Evolutionary conservation across 169 alveolate genomes (phyloP).

Genomic region (Babesia microti): DNA sequence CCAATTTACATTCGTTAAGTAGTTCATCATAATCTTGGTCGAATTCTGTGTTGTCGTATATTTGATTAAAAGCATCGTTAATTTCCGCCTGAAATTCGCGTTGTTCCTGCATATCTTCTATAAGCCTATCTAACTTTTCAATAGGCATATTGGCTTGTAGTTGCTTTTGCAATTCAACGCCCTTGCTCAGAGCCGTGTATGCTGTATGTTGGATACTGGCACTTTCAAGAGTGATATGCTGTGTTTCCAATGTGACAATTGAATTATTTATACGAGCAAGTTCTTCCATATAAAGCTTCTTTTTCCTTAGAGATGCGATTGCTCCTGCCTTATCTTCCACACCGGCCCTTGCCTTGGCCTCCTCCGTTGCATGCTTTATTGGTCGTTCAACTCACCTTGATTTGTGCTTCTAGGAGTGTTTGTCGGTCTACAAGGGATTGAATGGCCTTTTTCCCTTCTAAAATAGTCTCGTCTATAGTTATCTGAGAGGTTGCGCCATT

Average conservation of each 20-base stretch:
- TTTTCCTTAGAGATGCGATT: slow-evolving; percentile 43
- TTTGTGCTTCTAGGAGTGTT: no score
- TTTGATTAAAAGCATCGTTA: slow-evolving; percentile 47
- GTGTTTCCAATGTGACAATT: slow-evolving; percentile 55
- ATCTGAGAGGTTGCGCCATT: no score
- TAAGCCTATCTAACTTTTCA: slow-evolving; percentile 45
- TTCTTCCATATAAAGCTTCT: slow-evolving; percentile 57
- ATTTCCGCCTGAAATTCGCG: slow-evolving; percentile 56
- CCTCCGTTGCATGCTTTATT: slow-evolving; percentile 15
- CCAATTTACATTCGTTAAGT: no score
- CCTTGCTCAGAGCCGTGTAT: slow-evolving; percentile 46
- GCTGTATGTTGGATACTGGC: slow-evolving; percentile 61
- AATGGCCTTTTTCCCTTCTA: no score
- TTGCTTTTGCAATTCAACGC: slow-evolving; percentile 24
- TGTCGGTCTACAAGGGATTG: no score
- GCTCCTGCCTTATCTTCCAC: slow-evolving; percentile 40
- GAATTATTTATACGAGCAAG: slow-evolving; percentile 36
- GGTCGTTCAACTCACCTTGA: no score
- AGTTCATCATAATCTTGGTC: no score
- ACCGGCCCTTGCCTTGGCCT: slow-evolving; percentile 16
- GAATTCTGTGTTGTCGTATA: no score
- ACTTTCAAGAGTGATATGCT: slow-evolving; percentile 57
- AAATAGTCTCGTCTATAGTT: no score
- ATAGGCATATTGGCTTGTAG: slow-evolving; percentile 20
- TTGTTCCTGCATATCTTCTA: slow-evolving; percentile 57